Evolutionary conservation across 2,329 filamentous ascomycete species (phyloP), one percentile per base, ranked within the genome.

Genomic region (Waltergamsia citrina): DNA sequence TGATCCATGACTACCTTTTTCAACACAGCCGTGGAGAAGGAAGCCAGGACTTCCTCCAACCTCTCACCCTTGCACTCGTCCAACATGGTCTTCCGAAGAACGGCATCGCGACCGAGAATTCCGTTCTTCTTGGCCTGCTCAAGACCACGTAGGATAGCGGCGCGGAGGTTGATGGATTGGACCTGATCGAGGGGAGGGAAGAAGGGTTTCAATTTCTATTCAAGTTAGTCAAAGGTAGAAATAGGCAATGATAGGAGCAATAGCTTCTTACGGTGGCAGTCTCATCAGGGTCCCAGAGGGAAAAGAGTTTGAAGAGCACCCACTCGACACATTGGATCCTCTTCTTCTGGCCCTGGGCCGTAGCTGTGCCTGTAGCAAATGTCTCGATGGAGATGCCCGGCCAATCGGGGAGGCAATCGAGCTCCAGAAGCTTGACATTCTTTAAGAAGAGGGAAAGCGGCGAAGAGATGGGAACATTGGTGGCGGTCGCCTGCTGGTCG

Each of bases 11-110:
- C 58, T 1, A 74, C 57, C 49, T 81, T 86, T 49, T 83, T 83
- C 41, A 96, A 56, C 1, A 94, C 87, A 0, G 78, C 74, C 11
- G 83, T 84, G 2, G 90, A 95, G 48, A 98, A 93, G 1, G 77
- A 68, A 4, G 85, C 77, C 19, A 96, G 67, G 2, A 94, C 63
- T 51, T 98, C 92, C 52, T 88, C 87, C 35, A 96, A 74, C 42
- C 85, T 80, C 35, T 94, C 87, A 6, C 90, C 90, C 44, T 83
- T 88, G 60, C 92, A 98, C 47, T 98, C 90, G 52, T 98, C 92
- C 33, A 98, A 66, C 85, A 95, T 94, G 0, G 86, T 94, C 63
- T 94, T 95, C 33, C 92, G 77, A 21, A 96, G 61, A 1, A 93
- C 73, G 0, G 74, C 73, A 49, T 94, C 87, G 32, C 85, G 71